These are phyloP conservation scores for Nyssa sinensis DNA, from an alignment of 148 eudicot genomes.

Conservation along the genomic window DNA sequence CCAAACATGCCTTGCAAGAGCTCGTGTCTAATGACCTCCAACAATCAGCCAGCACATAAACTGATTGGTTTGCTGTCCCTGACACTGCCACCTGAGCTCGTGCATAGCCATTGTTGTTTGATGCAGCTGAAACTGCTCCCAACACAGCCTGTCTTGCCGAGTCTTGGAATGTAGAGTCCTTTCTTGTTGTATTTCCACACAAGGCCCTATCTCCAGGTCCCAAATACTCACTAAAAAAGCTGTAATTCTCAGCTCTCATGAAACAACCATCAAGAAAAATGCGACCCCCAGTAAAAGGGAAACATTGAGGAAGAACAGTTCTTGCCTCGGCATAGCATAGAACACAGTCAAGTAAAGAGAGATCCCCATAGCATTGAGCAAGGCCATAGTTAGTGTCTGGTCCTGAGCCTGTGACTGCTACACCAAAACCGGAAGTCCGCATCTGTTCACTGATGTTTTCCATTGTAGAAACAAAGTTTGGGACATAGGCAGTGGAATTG, in stretches of 20 bases:
- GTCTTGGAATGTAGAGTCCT: constrained; percentile 20
- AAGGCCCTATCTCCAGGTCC: constrained; percentile 31
- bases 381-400: constrained; percentile 41
- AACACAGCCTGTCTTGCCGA: constrained; percentile 28
- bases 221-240: constrained; percentile 33
- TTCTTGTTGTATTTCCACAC: constrained; percentile 36
- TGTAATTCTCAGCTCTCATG: constrained; percentile 42
- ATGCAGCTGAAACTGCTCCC: constrained; percentile 33
- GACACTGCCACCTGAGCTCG: constrained; percentile 22
- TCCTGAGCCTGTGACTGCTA: constrained; percentile 32
- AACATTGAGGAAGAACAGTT: constrained; percentile 49
- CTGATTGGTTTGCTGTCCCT: constrained; percentile 33
- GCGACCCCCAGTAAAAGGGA: constrained; percentile 39
- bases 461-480: constrained; percentile 34
- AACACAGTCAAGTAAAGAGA: constrained; percentile 47
- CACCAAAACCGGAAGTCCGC: constrained; percentile 31
- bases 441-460: constrained; percentile 40
- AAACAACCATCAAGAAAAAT: constrained; percentile 55
- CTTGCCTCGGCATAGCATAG: constrained; percentile 54
- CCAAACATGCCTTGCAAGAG: constrained; percentile 43
- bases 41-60: constrained; percentile 49
- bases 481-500: constrained; percentile 22
- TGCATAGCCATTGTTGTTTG: constrained; percentile 26
- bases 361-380: constrained; percentile 65
- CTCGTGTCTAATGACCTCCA: constrained; percentile 48